phyloP scores from a whole-genome alignment of 1,284 basidiomycete species.

The Trichosporon sp. region DNA sequence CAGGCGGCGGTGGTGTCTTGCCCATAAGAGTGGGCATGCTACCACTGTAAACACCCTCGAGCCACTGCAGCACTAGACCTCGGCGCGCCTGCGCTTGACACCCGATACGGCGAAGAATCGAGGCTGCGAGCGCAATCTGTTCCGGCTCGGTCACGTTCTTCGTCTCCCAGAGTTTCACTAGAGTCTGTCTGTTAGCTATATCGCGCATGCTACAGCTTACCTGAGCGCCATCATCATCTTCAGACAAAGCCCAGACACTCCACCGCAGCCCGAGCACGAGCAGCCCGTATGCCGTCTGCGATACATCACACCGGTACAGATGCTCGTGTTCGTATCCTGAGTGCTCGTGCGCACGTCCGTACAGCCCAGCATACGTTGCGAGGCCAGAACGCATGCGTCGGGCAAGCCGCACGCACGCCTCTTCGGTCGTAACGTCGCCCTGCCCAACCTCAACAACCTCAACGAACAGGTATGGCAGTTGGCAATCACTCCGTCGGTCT shows the following conservation, averaged over 20 bases:
- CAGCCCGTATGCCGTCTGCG: background rate
- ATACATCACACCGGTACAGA: background rate
- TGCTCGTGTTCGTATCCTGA: background rate
- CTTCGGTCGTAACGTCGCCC: background rate
- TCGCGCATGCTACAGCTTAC: background rate
- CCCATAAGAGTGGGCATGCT: background rate
- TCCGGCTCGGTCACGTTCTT: background rate
- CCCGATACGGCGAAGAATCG: background rate
- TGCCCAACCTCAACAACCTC: background rate
- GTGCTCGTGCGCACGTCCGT: background rate
- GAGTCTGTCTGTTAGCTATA: background rate
- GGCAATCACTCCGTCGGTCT: background rate
- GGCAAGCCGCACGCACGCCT: background rate
- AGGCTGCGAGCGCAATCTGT: background rate
- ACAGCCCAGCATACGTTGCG: background rate
- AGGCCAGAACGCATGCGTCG: constrained; percentile 4
- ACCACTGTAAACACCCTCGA: background rate
- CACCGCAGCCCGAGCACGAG: background rate
- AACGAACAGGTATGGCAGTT: background rate
- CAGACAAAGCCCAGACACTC: constrained; percentile 4
- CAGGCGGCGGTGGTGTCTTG: background rate
- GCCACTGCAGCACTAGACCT: background rate
- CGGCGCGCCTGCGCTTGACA: background rate
- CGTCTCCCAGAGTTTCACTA: background rate
- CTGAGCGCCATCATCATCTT: background rate